A percentile compares a stretch with the other conserved stretches of the same genome.
Conservation (phyloP, 2,329 filamentous ascomycete genomes). For the Stemphylium lycopersici region DNA sequence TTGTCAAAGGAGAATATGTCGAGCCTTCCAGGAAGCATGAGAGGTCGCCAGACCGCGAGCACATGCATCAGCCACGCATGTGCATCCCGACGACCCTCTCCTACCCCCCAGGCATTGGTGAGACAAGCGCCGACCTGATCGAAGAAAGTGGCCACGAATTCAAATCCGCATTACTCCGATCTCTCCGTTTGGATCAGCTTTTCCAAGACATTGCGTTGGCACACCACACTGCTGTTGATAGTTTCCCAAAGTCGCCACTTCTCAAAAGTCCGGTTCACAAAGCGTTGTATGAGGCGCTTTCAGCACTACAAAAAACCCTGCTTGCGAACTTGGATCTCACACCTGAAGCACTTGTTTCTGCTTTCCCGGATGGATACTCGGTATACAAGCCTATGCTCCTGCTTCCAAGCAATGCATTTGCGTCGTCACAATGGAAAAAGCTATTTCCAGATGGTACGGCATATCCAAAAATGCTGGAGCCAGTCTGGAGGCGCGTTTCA, state of each 20-base stretch:
- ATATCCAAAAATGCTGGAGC: slow-evolving; percentile 33
- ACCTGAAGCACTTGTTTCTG: slow-evolving; percentile 18
- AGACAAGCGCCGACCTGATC: background rate
- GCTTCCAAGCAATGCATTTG: slow-evolving; percentile 58
- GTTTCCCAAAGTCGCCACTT: background rate
- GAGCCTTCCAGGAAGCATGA: background rate
- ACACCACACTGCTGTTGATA: background rate
- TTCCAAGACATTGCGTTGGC: slow-evolving; percentile 20
- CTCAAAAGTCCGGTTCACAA: slow-evolving; percentile 30
- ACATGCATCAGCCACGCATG: slow-evolving; percentile 17
- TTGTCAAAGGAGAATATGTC: background rate
- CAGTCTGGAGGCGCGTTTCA: slow-evolving; percentile 37
- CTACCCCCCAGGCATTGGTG: background rate
- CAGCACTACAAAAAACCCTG: slow-evolving; percentile 12
- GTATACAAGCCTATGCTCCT: slow-evolving; percentile 65
- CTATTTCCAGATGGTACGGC: slow-evolving; percentile 34
- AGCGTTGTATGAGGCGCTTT: slow-evolving; percentile 27
- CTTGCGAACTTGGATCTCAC: slow-evolving; percentile 25
- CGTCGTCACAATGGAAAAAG: slow-evolving; percentile 39
- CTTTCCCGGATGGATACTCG: slow-evolving; percentile 55
- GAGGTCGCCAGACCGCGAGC: background rate
- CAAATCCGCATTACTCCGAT: slow-evolving; percentile 7
- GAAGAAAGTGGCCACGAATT: background rate
- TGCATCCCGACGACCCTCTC: slow-evolving; percentile 26
- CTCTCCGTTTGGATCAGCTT: slow-evolving; percentile 17